Base-by-base conservation (phyloP, 2,329 filamentous ascomycete species). In the Hawksworthiomyces lignivorus region DNA sequence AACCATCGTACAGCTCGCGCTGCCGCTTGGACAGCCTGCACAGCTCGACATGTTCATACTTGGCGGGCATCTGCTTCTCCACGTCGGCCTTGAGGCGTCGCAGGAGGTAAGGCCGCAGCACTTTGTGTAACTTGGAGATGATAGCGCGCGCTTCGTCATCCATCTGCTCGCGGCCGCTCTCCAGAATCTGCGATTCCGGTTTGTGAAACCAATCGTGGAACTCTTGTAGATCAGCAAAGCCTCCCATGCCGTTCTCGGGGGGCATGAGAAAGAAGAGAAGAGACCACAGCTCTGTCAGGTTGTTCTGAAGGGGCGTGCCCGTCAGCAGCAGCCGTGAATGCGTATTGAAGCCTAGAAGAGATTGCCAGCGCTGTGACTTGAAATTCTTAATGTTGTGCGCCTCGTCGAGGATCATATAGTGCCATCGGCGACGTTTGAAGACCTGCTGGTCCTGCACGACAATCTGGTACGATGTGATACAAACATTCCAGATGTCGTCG, bases 361-460 rank as follows among this genome's bases (percentile, higher is more conserved):
- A 90, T 60, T 97, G 92, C 89, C 92, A 98, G 49, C 90, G 75
- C 60, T 96, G 89, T 2, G 90, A 96, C 56, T 94, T 89, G 71
- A 97, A 98, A 62, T 98, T 98, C 58, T 98, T 97, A 72, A 98
- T 98, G 64, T 98, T 97, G 68, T 98, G 92, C 0, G 94, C 92
- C 65, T 98, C 92, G 53, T 98, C 92, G 2, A 98, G 76, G 49
- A 98, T 89, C 77, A 98, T 87, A 62, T 97, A 98, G 58, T 97
- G 89, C 94, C 94, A 98, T 40, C 80, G 77, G 26, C 90, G 80
- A 48, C 89, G 80, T 59, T 94, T 92, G 66, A 98, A 94, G 1
- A 94, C 87, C 52, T 90, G 84, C 50, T 92, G 84, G 57, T 98
- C 94, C 57, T 95, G 87, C 14, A 97, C 73, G 7, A 97, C 89